Percentiles rank a stretch among this genome's conserved stretches.
phyloP scores from a whole-genome alignment of 306 rosid genomes.

The Acacia melanoxylon region DNA sequence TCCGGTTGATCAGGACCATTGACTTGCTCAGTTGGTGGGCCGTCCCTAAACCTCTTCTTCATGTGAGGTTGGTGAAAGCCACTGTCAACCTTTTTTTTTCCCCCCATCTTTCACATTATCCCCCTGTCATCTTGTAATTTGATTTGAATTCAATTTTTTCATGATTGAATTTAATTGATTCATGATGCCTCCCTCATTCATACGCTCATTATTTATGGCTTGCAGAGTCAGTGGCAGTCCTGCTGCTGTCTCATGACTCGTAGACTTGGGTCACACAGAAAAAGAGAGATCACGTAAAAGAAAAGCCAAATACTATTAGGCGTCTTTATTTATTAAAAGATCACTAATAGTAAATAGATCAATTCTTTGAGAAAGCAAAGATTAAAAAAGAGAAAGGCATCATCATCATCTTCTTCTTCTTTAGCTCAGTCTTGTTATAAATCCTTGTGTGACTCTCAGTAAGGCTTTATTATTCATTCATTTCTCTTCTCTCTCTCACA shows the following conservation, averaged over 20 bases:
- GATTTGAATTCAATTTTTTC: conserved; percentile 26
- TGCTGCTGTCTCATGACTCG: not conserved
- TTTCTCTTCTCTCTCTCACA: not conserved
- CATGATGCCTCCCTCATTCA: too few species aligned
- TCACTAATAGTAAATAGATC: not conserved
- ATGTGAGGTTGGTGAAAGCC: conserved; percentile 81
- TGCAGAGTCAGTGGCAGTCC: not conserved
- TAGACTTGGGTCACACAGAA: not conserved
- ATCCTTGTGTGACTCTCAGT: not conserved
- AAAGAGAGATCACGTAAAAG: conserved; percentile 8
- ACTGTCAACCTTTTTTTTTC: conserved; percentile 44
- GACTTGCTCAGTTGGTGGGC: conserved; percentile 66
- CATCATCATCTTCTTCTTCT: too few species aligned
- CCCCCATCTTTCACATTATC: conserved; percentile 12
- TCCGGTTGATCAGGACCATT: conserved; percentile 37
- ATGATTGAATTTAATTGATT: conserved; percentile 12
- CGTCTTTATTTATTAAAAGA: conserved; percentile 52
- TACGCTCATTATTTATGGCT: conserved; percentile 36
- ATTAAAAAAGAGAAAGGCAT: not conserved
- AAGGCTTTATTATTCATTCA: not conserved
- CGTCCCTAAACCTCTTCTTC: conserved; percentile 49
- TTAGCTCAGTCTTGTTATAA: not conserved
- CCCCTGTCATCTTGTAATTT: not conserved
- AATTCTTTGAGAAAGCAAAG: not conserved
- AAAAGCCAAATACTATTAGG: conserved; percentile 45